phyloP scores from a whole-genome alignment of 2,329 filamentous ascomycete genomes.

The Microsporum audouinii region DNA sequence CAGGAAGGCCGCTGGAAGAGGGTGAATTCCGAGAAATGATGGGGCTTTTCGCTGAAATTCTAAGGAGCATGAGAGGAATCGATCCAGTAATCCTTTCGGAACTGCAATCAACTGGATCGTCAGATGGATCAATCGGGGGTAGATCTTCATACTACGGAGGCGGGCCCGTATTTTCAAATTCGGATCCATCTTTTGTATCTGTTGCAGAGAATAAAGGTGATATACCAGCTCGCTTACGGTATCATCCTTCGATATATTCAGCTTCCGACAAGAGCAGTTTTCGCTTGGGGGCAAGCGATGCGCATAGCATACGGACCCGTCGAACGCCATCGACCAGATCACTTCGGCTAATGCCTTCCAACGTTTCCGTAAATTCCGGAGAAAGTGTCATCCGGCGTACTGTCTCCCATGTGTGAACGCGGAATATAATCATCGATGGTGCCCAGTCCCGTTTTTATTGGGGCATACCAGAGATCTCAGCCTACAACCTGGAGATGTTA shows the following conservation, averaged over 20 bases:
- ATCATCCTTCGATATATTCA: background rate
- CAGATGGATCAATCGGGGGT: background rate
- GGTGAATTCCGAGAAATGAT: conserved; percentile 65
- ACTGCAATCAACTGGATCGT: conserved; percentile 13
- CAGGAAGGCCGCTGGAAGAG: conserved; percentile 55
- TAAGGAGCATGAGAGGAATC: conserved; percentile 62
- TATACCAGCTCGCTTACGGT: background rate
- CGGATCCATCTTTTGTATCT: conserved; percentile 7
- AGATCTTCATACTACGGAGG: background rate
- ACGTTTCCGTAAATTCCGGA: conserved; percentile 24
- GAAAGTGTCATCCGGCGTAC: conserved; percentile 32
- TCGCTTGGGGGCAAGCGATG: conserved; percentile 16
- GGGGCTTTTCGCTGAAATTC: conserved; percentile 68
- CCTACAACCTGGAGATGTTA: too few relatives aligned
- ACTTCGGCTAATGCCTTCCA: conserved; percentile 24
- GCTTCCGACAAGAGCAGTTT: conserved; percentile 11
- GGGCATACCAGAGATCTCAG: too few relatives aligned
- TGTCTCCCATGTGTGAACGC: conserved; percentile 15
- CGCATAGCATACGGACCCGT: conserved; percentile 5
- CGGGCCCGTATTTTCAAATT: conserved; percentile 1
- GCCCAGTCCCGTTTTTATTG: background rate
- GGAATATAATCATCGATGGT: background rate
- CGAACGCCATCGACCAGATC: conserved; percentile 28
- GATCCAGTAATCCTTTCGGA: conserved; percentile 43
- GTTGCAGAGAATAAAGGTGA: background rate